Evolutionary conservation across 352 stramenopile species (phyloP).

Genomic region (Pythium biforme): DNA sequence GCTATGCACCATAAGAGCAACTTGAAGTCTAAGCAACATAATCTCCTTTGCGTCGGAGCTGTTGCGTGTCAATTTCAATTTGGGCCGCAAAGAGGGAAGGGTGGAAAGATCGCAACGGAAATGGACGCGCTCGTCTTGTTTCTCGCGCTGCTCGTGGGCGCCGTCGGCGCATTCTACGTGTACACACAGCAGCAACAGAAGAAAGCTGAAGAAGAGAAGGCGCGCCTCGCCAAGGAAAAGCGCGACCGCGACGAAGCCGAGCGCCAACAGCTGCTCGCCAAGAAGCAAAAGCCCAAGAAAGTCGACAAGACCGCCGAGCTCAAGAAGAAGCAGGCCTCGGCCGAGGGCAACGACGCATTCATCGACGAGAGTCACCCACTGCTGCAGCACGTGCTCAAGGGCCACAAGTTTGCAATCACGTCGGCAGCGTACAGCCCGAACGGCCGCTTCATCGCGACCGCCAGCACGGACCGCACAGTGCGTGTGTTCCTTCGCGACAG

Average conservation of each 20-base stretch:
- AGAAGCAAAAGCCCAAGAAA: slow-evolving; percentile 70
- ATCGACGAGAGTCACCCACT: slow-evolving; percentile 36
- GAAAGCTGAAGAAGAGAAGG: slow-evolving; percentile 31
- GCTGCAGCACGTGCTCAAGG: slow-evolving; percentile 53
- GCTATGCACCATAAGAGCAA: neutral
- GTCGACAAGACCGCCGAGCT: slow-evolving; percentile 72
- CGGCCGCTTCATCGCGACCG: slow-evolving; percentile 70
- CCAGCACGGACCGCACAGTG: slow-evolving; percentile 73
- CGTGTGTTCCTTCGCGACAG: slow-evolving; percentile 67
- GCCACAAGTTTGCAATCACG: slow-evolving; percentile 72
- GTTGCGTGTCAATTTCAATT: slow-evolving; percentile 30
- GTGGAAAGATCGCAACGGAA: slow-evolving; percentile 1
- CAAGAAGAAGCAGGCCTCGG: slow-evolving; percentile 52
- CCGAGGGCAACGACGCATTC: slow-evolving; percentile 14
- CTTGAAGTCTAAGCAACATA: slow-evolving; percentile 10
- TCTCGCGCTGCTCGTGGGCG: slow-evolving; percentile 54
- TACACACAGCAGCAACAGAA: slow-evolving; percentile 52
- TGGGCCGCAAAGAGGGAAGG: neutral
- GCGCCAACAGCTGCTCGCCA: slow-evolving; percentile 40
- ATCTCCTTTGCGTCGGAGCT: neutral
- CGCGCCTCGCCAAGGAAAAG: slow-evolving; percentile 50
- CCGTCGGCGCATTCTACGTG: slow-evolving; percentile 58
- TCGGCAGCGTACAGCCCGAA: slow-evolving; percentile 73
- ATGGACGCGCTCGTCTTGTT: slow-evolving; percentile 39
- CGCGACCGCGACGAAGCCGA: slow-evolving; percentile 40